Evolutionary conservation across 2,329 filamentous ascomycete genomes (phyloP), one percentile per base, ranked within the genome.

Genomic region (Pseudogymnoascus sp.): DNA sequence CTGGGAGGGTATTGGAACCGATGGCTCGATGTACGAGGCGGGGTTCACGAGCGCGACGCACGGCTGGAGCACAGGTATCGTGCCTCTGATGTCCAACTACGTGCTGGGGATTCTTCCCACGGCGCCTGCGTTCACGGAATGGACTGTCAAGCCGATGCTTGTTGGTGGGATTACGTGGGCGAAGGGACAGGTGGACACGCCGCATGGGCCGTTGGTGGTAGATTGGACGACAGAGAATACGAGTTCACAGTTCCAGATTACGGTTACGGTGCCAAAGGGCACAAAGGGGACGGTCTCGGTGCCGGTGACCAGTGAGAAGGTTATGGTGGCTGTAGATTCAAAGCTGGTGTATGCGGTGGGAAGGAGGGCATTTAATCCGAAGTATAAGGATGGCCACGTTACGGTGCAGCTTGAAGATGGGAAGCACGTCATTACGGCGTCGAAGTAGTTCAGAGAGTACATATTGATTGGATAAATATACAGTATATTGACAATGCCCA

Each of bases 51-150:
- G 77, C 16, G 76, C 80, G 71, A 76, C 80, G 0, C 81, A 83
- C 62, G 81, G 78, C 0, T 83, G 80, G 81, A 76, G 76, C 2
- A 81, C 80, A 1, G 80, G 81, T 5, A 73, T 83, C 14, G 77
- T 80, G 47, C 78, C 81, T 1, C 69, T 79, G 5, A 66, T 81
- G 65, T 78, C 71, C 5, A 77, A 76, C 51, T 77, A 79, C 42
- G 74, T 83, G 1, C 73, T 83, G 0, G 80, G 81, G 1, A 76
- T 83, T 3, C 74, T 67, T 57, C 80, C 80, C 1, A 71, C 73
- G 5, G 72, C 70, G 3, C 77, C 78, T 0, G 81, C 79, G 0
- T 83, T 81, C 65, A 61, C 64, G 12, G 69, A 70, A 1, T 82
- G 77, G 75, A 69, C 64, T 2, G 70, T 82, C 1, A 73, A 70